Base-by-base conservation (phyloP, 495 filamentous ascomycete genomes). In the Tuber indicum region DNA sequence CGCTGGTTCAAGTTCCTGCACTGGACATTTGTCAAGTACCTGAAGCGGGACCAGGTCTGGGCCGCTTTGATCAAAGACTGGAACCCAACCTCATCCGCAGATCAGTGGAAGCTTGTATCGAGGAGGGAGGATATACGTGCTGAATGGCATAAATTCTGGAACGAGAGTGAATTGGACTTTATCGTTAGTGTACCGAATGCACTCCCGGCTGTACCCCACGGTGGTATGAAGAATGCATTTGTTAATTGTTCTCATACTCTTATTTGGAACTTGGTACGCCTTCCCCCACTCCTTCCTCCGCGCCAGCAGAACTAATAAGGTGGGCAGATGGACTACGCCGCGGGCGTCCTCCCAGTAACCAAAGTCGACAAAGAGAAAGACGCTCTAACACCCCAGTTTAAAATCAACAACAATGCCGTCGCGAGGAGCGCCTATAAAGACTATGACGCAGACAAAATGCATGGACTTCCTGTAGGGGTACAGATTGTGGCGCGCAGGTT, bases 181-280 rank as follows among this genome's bases (percentile, higher is more conserved):
- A 87, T 98, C 46, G 83, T 98, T 23, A 91, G 92, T 45, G 92
- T 92, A n/a, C 92, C 90, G 4, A 97, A 98, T 84, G 93, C 95
- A 0, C 94, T 93, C 23, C 95, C 96, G 0, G 96, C 95, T 17
- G 89, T 97, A 23, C 94, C 94, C 1, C 93, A 95, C 83, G 89
- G 91, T 69, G 95, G 90, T 8, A 97, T 97, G 93, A 89, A 89
- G 78, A 89, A 93, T 76, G 93, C 93, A 0, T 92, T 97, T 62
- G 91, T 91, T 74, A 92, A 90, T 62, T 99, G 96, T 81, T 94
- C 94, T 4, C 98, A 99, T 84, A 98, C 95, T 0, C 97, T 99
- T 83, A 86, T 99, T 74, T 99, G 95, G 87, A 99, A 98, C 81
- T 75, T 98, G 78, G 91, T 91, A 85, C 84, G 87, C 66, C 43